Percentiles rank a stretch among this genome's conserved stretches.
Evolutionary conservation across 306 rosid genomes (phyloP).

Genomic region (Malus orientalis): DNA sequence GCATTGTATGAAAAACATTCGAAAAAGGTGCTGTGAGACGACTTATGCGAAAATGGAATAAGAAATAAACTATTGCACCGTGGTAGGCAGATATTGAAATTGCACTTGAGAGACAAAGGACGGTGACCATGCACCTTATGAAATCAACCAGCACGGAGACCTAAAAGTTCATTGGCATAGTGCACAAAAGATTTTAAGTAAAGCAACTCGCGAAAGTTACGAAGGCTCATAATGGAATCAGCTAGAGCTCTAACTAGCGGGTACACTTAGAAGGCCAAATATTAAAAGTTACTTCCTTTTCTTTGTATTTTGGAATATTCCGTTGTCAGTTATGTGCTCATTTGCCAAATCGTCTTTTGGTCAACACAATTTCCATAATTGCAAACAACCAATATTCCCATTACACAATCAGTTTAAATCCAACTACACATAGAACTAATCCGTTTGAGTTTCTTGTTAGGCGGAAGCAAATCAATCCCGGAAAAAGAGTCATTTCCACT

Average conservation of each 20-base stretch:
- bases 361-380: not conserved
- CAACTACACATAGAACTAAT: not conserved
- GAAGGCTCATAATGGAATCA: not conserved
- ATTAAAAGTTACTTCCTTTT: not conserved
- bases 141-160: not conserved
- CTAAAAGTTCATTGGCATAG: not conserved
- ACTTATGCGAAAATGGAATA: not conserved
- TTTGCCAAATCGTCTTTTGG: not conserved
- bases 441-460: not conserved
- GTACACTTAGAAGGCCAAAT: not conserved
- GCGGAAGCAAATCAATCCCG: not conserved
- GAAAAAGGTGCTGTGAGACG: not conserved
- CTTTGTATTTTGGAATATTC: not conserved
- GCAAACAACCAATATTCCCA: not conserved
- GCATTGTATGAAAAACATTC: not conserved
- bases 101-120: not conserved
- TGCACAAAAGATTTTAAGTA: not conserved
- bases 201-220: not conserved
- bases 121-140: not conserved
- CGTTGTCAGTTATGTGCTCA: not conserved
- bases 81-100: not conserved
- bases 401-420: not conserved
- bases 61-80: not conserved
- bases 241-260: not conserved
- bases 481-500: not conserved